These are phyloP conservation scores for Kodamaea sagamina DNA, from an alignment of 805 yeast species.

Conservation along the genomic window DNA sequence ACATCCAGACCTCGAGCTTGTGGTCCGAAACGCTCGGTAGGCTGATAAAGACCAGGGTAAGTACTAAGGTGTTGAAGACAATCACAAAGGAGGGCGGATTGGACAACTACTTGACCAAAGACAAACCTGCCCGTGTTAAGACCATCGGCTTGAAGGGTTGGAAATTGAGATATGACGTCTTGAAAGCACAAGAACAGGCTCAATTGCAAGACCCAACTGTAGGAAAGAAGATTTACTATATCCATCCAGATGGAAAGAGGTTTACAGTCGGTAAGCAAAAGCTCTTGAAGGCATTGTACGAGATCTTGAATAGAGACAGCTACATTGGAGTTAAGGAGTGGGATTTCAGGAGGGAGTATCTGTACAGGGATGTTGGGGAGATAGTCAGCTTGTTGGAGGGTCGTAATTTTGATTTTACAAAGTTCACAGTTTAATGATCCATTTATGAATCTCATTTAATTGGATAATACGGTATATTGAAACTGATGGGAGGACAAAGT, in stretches of 20 bases:
- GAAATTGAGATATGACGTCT: conserved; percentile 77
- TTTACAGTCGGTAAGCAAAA: conserved; percentile 66
- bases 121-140: conserved; percentile 84
- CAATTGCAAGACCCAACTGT: conserved; percentile 38
- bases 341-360: conserved; percentile 48
- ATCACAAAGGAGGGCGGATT: conserved; percentile 93
- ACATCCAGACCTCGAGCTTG: conserved; percentile 68
- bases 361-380: conserved; percentile 47
- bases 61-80: conserved; percentile 81
- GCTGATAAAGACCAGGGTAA: conserved; percentile 58
- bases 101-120: conserved; percentile 84
- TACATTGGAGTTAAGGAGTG: conserved; percentile 49
- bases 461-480: too few species aligned
- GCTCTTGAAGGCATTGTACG: conserved; percentile 56
- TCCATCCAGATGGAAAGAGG: conserved; percentile 47
- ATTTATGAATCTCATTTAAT: too few species aligned
- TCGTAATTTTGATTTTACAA: conserved; percentile 41
- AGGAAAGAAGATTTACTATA: conserved; percentile 45
- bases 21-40: conserved; percentile 82
- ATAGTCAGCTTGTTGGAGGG: conserved; percentile 51
- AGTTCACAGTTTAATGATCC: conserved; percentile 26
- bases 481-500: too few species aligned
- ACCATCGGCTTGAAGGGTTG: conserved; percentile 93
- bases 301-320: conserved; percentile 46
- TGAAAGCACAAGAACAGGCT: conserved; percentile 46